A percentile compares a stretch with the other conserved stretches of the same genome.
Conservation (phyloP, 2,329 filamentous ascomycete species). For the Cadophora malorum region DNA sequence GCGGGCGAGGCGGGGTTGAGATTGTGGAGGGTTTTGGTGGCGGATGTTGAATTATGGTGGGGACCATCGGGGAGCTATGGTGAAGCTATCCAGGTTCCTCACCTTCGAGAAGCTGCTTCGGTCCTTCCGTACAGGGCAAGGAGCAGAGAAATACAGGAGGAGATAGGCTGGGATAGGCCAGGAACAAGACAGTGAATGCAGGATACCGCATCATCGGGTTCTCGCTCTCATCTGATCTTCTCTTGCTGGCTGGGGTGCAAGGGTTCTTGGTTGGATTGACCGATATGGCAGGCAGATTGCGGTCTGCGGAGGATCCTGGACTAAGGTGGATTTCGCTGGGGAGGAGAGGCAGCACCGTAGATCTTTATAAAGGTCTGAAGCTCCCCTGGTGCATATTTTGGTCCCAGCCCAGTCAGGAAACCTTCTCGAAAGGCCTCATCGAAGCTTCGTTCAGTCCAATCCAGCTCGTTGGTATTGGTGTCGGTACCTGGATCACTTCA, state of each 20-base stretch:
- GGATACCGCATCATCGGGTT: conserved; percentile 10
- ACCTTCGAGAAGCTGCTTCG: conserved; percentile 6
- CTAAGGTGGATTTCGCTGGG: not conserved
- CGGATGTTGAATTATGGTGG: not conserved
- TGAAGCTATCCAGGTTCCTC: conserved; percentile 2
- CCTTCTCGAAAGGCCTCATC: conserved; percentile 15
- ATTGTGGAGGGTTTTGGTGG: not conserved
- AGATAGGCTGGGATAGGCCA: conserved; percentile 2
- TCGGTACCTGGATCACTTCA: not conserved
- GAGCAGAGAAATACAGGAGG: not conserved
- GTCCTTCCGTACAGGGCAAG: conserved; percentile 14
- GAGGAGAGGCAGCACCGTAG: not conserved
- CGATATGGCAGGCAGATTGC: not conserved
- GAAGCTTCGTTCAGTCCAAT: not conserved
- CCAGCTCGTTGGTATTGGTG: not conserved
- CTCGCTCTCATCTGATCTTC: not conserved
- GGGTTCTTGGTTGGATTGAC: not conserved
- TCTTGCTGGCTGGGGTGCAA: not conserved
- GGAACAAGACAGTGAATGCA: not conserved
- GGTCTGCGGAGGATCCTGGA: not conserved
- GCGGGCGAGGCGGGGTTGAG: not conserved
- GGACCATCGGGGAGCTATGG: not conserved
- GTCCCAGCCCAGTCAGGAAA: conserved; percentile 5
- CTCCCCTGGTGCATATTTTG: not conserved
- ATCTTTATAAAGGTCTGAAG: conserved; percentile 11